These are phyloP conservation scores for Umbelopsis ramanniana DNA, from an alignment of 192 early-diverging fungal genomes.

Conservation along the genomic window DNA sequence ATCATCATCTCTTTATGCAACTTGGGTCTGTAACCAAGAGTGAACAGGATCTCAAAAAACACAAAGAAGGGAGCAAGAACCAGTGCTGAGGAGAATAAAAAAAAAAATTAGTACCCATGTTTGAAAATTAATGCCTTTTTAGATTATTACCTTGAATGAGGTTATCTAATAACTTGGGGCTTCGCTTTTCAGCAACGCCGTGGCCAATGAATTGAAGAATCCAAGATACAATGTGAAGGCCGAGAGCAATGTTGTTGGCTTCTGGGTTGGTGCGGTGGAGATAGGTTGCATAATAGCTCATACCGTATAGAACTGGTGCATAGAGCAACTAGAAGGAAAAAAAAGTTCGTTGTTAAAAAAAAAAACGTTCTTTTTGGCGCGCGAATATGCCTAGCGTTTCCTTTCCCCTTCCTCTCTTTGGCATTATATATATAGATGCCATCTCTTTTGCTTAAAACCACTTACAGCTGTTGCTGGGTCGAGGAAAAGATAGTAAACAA, in stretches of 20 bases:
- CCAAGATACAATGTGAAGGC: conserved; percentile 78
- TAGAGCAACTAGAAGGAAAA: conserved; percentile 38
- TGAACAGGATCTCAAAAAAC: conserved; percentile 84
- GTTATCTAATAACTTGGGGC: conserved; percentile 88
- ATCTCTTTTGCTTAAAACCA: background rate
- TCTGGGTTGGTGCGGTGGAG: conserved; percentile 53
- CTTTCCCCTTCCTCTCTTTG: background rate
- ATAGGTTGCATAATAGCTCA: conserved; percentile 68
- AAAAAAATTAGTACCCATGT: background rate
- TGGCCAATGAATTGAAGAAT: conserved; percentile 91
- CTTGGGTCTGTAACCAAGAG: conserved; percentile 76
- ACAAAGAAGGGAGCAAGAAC: conserved; percentile 97
- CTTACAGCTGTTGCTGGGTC: conserved; percentile 72
- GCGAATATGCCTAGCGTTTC: too few relatives aligned
- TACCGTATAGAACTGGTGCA: conserved; percentile 64
- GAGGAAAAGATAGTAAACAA: conserved; percentile 77
- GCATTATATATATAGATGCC: background rate
- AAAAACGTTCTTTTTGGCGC: background rate
- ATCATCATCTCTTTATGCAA: conserved; percentile 65
- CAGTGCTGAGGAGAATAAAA: conserved; percentile 57
- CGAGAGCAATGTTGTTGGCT: conserved; percentile 58
- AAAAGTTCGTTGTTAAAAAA: background rate
- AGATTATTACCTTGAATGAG: conserved; percentile 71
- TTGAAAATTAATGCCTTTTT: background rate
- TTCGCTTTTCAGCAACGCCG: conserved; percentile 83